Conservation (phyloP, 352 stramenopile species). For the Phytophthora palmivora region DNA sequence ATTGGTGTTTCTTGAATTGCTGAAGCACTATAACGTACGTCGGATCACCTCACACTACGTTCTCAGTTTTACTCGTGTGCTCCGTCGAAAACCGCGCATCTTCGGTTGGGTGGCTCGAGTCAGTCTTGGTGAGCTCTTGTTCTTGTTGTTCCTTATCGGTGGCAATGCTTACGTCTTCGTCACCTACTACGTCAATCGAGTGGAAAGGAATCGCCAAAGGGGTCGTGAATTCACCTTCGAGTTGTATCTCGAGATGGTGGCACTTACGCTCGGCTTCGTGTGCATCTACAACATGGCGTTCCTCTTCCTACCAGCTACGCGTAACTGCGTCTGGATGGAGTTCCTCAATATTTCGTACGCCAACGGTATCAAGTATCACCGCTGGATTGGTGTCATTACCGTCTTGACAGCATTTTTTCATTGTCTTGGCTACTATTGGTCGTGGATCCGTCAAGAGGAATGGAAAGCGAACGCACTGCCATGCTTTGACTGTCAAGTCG, state of each 20-base stretch:
- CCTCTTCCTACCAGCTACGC: constrained; percentile 50
- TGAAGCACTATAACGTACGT: constrained; percentile 47
- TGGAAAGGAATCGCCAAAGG: constrained; percentile 8
- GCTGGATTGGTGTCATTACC: constrained; percentile 49
- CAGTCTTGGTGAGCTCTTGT: constrained; percentile 21
- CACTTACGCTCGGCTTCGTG: constrained; percentile 41
- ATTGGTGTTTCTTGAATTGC: constrained; percentile 47
- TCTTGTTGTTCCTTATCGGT: too few relatives aligned
- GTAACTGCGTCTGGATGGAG: constrained; percentile 65
- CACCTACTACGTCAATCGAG: constrained; percentile 17
- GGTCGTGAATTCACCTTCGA: constrained; percentile 17
- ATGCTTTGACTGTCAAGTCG: constrained; percentile 53
- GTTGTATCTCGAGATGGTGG: constrained; percentile 40
- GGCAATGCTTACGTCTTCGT: background rate
- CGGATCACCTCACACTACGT: constrained; percentile 41
- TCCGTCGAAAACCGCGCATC: constrained; percentile 52
- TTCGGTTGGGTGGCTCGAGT: constrained; percentile 48
- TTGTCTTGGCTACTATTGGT: constrained; percentile 38
- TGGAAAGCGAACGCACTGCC: constrained; percentile 39
- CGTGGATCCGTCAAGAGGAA: constrained; percentile 29
- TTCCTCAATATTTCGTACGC: constrained; percentile 66
- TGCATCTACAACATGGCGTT: constrained; percentile 62
- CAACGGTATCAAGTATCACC: constrained; percentile 62
- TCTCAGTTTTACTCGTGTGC: constrained; percentile 35
- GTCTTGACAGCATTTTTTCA: constrained; percentile 47